These are phyloP conservation scores for Acrodontium crateriforme DNA, from an alignment of 2,329 filamentous ascomycete genomes.

Conservation along the genomic window DNA sequence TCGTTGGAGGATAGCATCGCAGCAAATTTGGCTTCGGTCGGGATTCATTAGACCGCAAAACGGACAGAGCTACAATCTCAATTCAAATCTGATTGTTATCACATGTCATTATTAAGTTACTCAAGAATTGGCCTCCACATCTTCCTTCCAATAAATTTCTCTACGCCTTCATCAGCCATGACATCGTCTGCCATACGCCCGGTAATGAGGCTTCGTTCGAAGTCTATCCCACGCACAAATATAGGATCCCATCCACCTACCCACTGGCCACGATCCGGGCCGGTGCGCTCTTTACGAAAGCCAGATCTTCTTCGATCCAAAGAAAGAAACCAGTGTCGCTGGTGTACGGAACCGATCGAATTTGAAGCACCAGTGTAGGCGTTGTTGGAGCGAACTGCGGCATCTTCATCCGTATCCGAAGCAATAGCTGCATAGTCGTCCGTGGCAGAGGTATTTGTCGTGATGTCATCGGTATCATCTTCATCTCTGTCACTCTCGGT, in stretches of 20 bases:
- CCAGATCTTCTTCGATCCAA: slow-evolving; percentile 47
- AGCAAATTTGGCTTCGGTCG: no score
- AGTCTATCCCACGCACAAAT: slow-evolving; percentile 44
- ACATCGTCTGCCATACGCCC: slow-evolving; percentile 46
- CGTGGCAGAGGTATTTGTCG: neutral
- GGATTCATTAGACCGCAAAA: no score
- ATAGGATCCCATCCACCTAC: slow-evolving; percentile 41
- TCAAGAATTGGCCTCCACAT: slow-evolving; percentile 40
- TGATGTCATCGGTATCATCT: slow-evolving; percentile 1
- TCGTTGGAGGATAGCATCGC: slow-evolving; percentile 16
- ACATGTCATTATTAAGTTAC: slow-evolving; percentile 10
- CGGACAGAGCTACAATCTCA: no score
- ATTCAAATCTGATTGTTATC: no score
- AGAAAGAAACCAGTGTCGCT: slow-evolving; percentile 52
- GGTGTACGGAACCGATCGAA: slow-evolving; percentile 52
- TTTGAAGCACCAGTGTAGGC: slow-evolving; percentile 54
- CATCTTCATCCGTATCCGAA: slow-evolving; percentile 27
- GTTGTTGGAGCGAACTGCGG: slow-evolving; percentile 41
- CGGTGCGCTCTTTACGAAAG: slow-evolving; percentile 31
- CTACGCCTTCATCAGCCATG: slow-evolving; percentile 46
- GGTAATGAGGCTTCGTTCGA: slow-evolving; percentile 54
- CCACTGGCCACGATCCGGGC: slow-evolving; percentile 17
- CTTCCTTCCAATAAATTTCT: slow-evolving; percentile 41
- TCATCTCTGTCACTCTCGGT: slow-evolving; percentile 11
- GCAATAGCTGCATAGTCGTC: slow-evolving; percentile 14